Percentiles rank a stretch among this genome's conserved stretches.
phyloP scores from a whole-genome alignment of 2,329 filamentous ascomycete genomes.

The Arthrinium puccinioides region DNA sequence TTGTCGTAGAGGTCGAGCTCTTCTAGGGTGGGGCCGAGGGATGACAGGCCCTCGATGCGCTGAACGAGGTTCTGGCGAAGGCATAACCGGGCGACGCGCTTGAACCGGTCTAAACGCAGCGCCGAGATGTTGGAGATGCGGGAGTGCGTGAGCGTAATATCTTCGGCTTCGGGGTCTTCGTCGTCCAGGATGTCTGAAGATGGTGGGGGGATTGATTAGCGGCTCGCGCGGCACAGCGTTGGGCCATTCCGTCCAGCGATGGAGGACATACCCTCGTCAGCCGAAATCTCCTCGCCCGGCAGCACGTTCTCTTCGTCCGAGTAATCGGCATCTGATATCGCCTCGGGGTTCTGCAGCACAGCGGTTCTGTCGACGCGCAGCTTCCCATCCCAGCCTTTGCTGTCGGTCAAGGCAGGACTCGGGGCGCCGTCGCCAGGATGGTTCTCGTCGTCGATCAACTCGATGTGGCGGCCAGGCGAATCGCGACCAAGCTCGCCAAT shows the following conservation, averaged over 20 bases:
- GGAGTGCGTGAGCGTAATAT: conserved; percentile 86
- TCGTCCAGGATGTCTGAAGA: conserved; percentile 50
- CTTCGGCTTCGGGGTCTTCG: conserved; percentile 56
- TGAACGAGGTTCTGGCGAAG: conserved; percentile 89
- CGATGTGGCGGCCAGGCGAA: conserved; percentile 36
- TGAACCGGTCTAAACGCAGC: conserved; percentile 78
- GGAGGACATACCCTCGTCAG: conserved; percentile 63
- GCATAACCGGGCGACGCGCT: conserved; percentile 68
- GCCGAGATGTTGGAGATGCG: conserved; percentile 72
- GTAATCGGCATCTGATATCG: conserved; percentile 77
- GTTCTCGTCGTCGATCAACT: conserved; percentile 36
- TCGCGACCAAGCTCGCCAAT: conserved; percentile 24
- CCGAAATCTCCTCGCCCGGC: conserved; percentile 66
- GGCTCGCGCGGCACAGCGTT: no score
- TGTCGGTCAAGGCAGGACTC: conserved; percentile 46
- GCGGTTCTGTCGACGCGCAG: conserved; percentile 65
- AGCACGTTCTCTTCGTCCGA: conserved; percentile 66
- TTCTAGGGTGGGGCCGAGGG: conserved; percentile 57
- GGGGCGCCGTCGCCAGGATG: conserved; percentile 31
- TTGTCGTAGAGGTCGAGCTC: conserved; percentile 98
- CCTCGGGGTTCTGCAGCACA: conserved; percentile 69
- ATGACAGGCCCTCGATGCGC: conserved; percentile 66
- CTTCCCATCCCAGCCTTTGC: conserved; percentile 79
- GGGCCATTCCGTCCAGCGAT: no score
- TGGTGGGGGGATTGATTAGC: not conserved